Percentiles rank a stretch among this genome's conserved stretches.
These are phyloP conservation scores for Pseudogymnoascus sp. DNA, from an alignment of 2,329 filamentous ascomycete species.

Conservation along the genomic window DNA sequence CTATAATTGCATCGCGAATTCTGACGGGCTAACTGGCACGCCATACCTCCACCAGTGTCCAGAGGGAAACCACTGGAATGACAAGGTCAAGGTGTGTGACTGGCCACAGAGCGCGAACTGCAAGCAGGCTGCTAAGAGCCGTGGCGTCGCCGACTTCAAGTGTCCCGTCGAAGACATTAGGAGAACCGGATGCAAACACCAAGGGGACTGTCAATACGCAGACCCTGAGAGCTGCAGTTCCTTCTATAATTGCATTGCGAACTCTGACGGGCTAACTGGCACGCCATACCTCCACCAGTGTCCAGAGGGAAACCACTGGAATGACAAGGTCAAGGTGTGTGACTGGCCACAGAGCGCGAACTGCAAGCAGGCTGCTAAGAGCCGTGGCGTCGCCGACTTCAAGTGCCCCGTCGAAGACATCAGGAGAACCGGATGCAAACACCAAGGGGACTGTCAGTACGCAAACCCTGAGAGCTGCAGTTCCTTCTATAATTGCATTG, in stretches of 20 bases:
- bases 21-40: background rate
- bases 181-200: background rate
- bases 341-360: background rate
- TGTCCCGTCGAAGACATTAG: background rate
- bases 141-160: background rate
- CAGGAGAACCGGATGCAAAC: background rate
- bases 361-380: no score
- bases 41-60: background rate
- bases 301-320: background rate
- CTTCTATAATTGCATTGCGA: no score
- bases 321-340: background rate
- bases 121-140: no score
- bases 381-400: background rate
- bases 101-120: background rate
- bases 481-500: no score
- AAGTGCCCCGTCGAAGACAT: background rate
- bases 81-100: background rate
- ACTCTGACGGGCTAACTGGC: background rate
- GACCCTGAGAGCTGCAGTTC: background rate
- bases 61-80: background rate
- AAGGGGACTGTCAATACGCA: background rate
- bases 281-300: background rate
- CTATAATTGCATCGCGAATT: background rate
- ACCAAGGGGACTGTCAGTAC: background rate
- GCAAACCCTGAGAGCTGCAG: background rate